A percentile compares a stretch with the other conserved stretches of the same genome.
These are phyloP conservation scores for Syzygium jambos DNA, from an alignment of 345 rosid species.

Conservation along the genomic window DNA sequence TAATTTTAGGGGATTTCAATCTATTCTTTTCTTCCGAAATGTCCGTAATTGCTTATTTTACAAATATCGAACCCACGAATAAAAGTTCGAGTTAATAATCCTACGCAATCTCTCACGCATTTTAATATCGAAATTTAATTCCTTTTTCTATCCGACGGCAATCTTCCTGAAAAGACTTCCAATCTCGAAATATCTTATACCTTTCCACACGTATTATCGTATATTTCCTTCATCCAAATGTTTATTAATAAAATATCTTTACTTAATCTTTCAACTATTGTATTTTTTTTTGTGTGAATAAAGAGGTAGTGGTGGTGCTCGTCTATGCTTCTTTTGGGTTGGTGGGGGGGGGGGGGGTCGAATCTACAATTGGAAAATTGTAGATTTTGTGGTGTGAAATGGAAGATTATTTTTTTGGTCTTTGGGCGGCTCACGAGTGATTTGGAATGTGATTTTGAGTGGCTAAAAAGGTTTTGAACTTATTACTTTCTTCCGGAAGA, in stretches of 20 bases:
- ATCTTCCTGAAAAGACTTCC: not conserved
- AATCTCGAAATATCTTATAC: not conserved
- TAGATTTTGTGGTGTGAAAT: not conserved
- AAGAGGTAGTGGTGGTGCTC: not conserved
- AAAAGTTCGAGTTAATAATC: not conserved
- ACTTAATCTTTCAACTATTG: not conserved
- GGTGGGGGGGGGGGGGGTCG: not conserved
- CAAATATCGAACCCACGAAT: not conserved
- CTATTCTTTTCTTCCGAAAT: not conserved
- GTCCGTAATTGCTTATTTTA: not conserved
- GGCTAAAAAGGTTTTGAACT: not conserved
- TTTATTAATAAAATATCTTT: not conserved
- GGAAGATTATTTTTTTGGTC: not conserved
- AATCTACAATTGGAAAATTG: not conserved
- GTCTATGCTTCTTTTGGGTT: not conserved
- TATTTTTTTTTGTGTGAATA: not conserved
- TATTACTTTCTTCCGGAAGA: constrained; percentile 5
- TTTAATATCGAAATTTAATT: not conserved
- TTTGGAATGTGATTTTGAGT: constrained; percentile 1
- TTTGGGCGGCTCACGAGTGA: constrained; percentile 14
- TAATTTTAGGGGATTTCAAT: not conserved
- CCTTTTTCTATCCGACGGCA: not conserved
- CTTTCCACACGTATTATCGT: not conserved
- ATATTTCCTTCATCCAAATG: not conserved
- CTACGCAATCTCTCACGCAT: not conserved